Conservation (phyloP, 306 rosid genomes). For the Sesbania bispinosa region DNA sequence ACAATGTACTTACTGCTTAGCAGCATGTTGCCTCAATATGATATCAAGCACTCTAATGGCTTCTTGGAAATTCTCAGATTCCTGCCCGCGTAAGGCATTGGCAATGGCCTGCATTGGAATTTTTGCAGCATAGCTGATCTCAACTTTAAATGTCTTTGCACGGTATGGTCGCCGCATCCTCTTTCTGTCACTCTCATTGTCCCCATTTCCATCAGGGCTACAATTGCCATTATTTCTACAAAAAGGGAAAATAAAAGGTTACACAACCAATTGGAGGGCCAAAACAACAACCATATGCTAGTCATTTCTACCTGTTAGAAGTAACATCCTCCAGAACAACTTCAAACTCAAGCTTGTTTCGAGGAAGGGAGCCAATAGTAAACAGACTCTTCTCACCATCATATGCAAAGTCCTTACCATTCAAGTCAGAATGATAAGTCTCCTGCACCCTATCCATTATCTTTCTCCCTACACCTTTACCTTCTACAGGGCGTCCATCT, state of each 20-base stretch:
- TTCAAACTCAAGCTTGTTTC: slow-evolving; percentile 75
- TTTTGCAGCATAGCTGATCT: slow-evolving; percentile 82
- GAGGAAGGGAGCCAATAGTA: slow-evolving; percentile 85
- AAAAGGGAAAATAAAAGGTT: neutral
- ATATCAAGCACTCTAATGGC: slow-evolving; percentile 91
- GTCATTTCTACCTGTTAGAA: slow-evolving; percentile 51
- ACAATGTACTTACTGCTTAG: slow-evolving; percentile 63
- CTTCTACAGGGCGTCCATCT: slow-evolving; percentile 91
- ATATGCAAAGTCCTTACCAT: slow-evolving; percentile 82
- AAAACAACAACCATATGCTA: slow-evolving; percentile 5
- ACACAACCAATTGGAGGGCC: neutral
- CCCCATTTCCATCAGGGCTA: slow-evolving; percentile 60
- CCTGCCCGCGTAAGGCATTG: slow-evolving; percentile 84
- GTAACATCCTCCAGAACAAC: slow-evolving; percentile 70
- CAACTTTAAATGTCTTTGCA: slow-evolving; percentile 68
- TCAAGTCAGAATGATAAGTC: slow-evolving; percentile 64
- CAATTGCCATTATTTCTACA: slow-evolving; percentile 65
- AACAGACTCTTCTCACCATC: slow-evolving; percentile 93
- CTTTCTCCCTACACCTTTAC: slow-evolving; percentile 81
- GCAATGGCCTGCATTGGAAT: slow-evolving; percentile 88
- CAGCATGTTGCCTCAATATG: slow-evolving; percentile 85
- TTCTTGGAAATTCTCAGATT: slow-evolving; percentile 83
- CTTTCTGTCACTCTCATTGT: slow-evolving; percentile 69
- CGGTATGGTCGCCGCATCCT: slow-evolving; percentile 65
- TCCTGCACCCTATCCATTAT: slow-evolving; percentile 75